Percentiles rank a stretch among this genome's conserved stretches.
phyloP scores from a whole-genome alignment of 2,329 filamentous ascomycete genomes.

The Colletotrichum melonis region DNA sequence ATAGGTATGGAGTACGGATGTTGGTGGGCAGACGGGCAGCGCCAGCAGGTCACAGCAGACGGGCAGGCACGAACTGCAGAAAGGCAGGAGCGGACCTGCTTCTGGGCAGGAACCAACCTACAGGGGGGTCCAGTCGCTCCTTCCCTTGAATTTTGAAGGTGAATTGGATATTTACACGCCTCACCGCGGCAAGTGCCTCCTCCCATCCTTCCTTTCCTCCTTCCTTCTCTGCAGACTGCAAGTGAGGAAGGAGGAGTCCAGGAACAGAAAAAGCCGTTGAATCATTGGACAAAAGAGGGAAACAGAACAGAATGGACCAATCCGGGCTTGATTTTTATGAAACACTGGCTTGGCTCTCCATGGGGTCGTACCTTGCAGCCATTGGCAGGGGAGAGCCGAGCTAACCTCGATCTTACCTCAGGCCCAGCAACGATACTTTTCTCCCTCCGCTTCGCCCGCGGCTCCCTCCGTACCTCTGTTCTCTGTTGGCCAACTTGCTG shows the following conservation, averaged over 20 bases:
- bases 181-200: not conserved
- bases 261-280: slow-evolving; percentile 15
- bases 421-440: slow-evolving; percentile 5
- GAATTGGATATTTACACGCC: slow-evolving; percentile 21
- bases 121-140: slow-evolving; percentile 1
- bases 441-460: not conserved
- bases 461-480: slow-evolving; percentile 1
- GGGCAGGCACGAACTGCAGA: not conserved
- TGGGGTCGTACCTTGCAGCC: slow-evolving; percentile 30
- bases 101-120: not conserved
- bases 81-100: not conserved
- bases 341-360: slow-evolving; percentile 28
- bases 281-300: slow-evolving; percentile 26
- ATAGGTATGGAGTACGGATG: not conserved
- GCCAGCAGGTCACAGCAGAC: too few species aligned
- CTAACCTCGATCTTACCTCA: slow-evolving; percentile 13
- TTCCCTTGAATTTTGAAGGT: slow-evolving; percentile 2
- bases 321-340: slow-evolving; percentile 25
- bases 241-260: not conserved
- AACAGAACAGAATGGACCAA: slow-evolving; percentile 27
- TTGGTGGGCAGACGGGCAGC: not conserved
- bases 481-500: not conserved
- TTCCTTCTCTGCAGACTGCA: slow-evolving; percentile 2
- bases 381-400: slow-evolving; percentile 10
- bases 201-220: not conserved